Percentiles rank a stretch among this genome's conserved stretches.
These are phyloP conservation scores for Carex littledalei DNA, from an alignment of 176 grass and related monocot genomes.

Conservation along the genomic window DNA sequence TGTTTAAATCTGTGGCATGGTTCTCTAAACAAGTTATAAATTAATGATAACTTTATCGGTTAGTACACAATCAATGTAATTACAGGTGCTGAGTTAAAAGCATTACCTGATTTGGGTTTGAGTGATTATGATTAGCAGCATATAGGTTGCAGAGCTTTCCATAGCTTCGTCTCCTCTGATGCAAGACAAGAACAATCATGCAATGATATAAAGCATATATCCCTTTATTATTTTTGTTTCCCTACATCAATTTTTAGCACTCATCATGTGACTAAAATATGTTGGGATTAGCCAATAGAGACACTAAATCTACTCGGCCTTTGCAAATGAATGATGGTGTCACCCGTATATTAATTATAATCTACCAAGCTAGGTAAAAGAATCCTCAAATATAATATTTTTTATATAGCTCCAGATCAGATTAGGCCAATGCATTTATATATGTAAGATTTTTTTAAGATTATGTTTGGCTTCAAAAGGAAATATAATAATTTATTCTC, in stretches of 20 bases:
- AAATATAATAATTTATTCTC: neutral
- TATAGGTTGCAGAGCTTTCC: neutral
- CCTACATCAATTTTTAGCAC: neutral
- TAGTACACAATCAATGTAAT: neutral
- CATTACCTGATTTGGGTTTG: conserved; percentile 3
- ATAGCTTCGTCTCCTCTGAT: neutral
- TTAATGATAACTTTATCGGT: conserved; percentile 21
- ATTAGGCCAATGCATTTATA: neutral
- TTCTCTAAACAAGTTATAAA: neutral
- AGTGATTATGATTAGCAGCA: neutral
- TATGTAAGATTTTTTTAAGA: neutral
- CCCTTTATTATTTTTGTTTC: neutral
- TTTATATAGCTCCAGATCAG: neutral
- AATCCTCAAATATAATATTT: neutral
- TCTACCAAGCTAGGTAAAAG: neutral
- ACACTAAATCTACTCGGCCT: neutral
- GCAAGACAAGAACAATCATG: conserved; percentile 16
- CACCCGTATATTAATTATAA: neutral
- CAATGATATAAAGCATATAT: neutral
- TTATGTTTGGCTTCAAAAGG: conserved; percentile 22
- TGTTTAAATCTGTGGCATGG: neutral
- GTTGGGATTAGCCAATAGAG: neutral
- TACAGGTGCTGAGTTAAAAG: neutral
- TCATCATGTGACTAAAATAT: neutral
- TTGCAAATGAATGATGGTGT: neutral